Percentiles rank a stretch among this genome's conserved stretches.
phyloP scores from a whole-genome alignment of 441 rosid genomes.

The Isatis lusitanica region DNA sequence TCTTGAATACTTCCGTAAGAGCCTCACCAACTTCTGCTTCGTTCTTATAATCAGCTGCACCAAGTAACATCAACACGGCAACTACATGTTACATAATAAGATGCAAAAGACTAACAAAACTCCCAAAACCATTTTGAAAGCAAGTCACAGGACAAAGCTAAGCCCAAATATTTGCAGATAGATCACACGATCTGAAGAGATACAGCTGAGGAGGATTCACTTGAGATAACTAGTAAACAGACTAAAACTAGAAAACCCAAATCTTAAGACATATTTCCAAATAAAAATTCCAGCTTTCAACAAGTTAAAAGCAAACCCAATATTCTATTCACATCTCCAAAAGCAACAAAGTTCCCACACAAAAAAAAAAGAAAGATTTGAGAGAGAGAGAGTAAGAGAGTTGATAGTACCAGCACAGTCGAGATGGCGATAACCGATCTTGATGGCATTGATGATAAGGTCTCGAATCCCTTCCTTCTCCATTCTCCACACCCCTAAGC shows the following conservation, averaged over 20 bases:
- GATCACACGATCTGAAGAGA: neutral
- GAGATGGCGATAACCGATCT: slow-evolving; percentile 90
- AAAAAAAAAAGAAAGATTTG: neutral
- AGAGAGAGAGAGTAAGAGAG: no score
- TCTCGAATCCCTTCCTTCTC: slow-evolving; percentile 59
- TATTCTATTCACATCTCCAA: neutral
- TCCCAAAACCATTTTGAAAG: neutral
- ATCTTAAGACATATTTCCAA: neutral
- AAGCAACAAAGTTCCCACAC: neutral
- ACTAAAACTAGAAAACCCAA: neutral
- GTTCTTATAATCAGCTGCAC: slow-evolving; percentile 80
- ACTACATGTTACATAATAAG: neutral
- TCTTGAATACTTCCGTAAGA: slow-evolving; percentile 68
- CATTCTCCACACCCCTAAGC: slow-evolving; percentile 92
- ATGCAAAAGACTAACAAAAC: neutral
- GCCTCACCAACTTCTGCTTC: slow-evolving; percentile 89
- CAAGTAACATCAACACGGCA: slow-evolving; percentile 5
- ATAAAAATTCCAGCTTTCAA: neutral
- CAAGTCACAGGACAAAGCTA: neutral
- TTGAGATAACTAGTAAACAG: neutral
- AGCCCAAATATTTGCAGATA: neutral
- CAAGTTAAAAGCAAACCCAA: neutral
- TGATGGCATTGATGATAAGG: slow-evolving; percentile 69
- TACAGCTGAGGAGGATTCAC: neutral
- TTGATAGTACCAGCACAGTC: slow-evolving; percentile 79